Conservation (phyloP, 2,329 filamentous ascomycete species). For the Triangularia setosa region DNA sequence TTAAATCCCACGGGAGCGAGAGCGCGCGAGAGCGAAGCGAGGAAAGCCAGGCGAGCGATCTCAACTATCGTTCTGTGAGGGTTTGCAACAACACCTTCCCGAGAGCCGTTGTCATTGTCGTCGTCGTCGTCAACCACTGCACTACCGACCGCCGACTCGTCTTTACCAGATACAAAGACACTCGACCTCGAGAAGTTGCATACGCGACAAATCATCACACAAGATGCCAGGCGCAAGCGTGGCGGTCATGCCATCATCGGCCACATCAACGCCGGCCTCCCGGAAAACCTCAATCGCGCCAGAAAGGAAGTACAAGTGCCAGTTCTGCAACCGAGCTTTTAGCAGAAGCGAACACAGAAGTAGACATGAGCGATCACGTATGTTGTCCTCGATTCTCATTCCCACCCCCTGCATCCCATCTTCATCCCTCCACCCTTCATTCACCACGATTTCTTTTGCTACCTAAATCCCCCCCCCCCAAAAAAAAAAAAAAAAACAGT, state of each 20-base stretch:
- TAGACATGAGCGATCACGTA: conserved; percentile 96
- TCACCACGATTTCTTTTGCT: conserved; percentile 15
- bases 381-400: conserved; percentile 43
- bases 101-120: conserved; percentile 32
- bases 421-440: conserved; percentile 7
- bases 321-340: conserved; percentile 97
- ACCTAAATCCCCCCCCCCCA: too few relatives aligned
- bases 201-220: conserved; percentile 35
- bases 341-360: conserved; percentile 96
- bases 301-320: conserved; percentile 99
- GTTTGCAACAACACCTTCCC: too few relatives aligned
- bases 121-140: conserved; percentile 27
- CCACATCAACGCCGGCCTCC: conserved; percentile 65
- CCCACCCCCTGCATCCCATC: conserved; percentile 5
- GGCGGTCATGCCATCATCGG: conserved; percentile 59
- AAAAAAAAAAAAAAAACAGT: not conserved
- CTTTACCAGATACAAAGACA: conserved; percentile 16
- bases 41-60: conserved; percentile 51
- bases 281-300: conserved; percentile 74
- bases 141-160: conserved; percentile 17
- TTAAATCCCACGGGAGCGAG: conserved; percentile 67
- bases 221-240: conserved; percentile 69
- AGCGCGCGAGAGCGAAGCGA: conserved; percentile 50
- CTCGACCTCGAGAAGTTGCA: not conserved
- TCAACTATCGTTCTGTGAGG: conserved; percentile 57